Base-by-base conservation (phyloP, 352 stramenopile genomes). In the Phytophthora colocasiae region DNA sequence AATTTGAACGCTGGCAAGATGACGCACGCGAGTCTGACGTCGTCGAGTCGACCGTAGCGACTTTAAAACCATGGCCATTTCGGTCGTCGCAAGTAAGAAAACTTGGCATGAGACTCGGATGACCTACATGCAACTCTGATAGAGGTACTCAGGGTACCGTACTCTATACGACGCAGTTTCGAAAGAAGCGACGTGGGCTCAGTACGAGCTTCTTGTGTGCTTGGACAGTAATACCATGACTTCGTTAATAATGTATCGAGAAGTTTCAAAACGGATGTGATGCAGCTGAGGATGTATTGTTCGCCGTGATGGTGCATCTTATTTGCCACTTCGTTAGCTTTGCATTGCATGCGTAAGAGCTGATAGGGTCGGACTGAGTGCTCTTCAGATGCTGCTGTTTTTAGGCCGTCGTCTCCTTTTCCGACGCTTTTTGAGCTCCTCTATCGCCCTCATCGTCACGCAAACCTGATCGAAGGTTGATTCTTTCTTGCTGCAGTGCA, bases 211-310 rank as follows among this genome's bases (percentile, higher is more conserved):
- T 55, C 22, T 26, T 27, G 26, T 31, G 32, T 60, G 58, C 49
- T 40, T 66, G 58, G 22, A 22, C 22, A 59, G 58, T 39, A 63
- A 15, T 19, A 31, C 19, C 45, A 22, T 10, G 9, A 14, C 34
- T 14, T 36, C 8, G 31, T 36, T 36, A 6, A 29, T 19, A 2
- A 17, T n/a, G 24, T 45, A 24, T 45, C 12, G 40, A 26, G 19
- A 26, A 17, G 41, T 61, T 61, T 61, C 44, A 55, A 63, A 63
- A 63, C 55, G 24, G 43, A 48, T 55, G 22, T 29, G 32, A 17
- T 6, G 55, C 55, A 53, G 32, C 31, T 53, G 44, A 7, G n/a
- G 24, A 2, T 63, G 27, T 52, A 63, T 34, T 68, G 19, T 58
- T 63, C 56, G 24, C 24, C 14, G 31, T 17, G 53, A 46, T 49